Base-by-base conservation (phyloP, 1,284 basidiomycete species). In the Ganoderma leucocontextum region DNA sequence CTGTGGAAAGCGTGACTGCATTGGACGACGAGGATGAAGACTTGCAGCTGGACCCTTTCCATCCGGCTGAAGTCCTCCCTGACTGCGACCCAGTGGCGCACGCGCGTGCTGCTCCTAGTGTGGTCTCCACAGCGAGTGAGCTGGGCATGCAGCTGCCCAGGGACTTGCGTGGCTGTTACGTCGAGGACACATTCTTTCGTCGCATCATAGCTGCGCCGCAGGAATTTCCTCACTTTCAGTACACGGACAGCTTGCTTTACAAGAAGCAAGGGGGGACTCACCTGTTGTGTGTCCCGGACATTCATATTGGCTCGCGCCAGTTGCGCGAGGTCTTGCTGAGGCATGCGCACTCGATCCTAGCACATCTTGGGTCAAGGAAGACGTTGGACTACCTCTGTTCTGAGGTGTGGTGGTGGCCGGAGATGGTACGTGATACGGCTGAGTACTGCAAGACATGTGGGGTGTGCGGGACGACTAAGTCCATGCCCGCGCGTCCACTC, bases 361-460 rank as follows among this genome's bases (percentile, higher is more conserved):
- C 76, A 1, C 77, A 78, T 59, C 66, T 78, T 4, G 75, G 77
- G 1, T 29, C 67, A 6, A 38, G 60, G 12, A 78, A 76, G 55
- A 78, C 77, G 1, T 36, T 72, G 2, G 38, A 42, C n/a, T 77
- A 76, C 60, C 62, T 78, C 33, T 61, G 68, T 10, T 70, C 74
- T 49, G 63, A 77, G 29, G 73, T 78, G 7, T 78, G 77, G 77
- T 78, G 77, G 77, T 78, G 77, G 77, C 74, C 75, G 60, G 57
- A 64, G 3, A 73, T 78, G 64, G 64, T 66, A 0, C 33, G 36
- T 4, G 75, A 78, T 59, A 64, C 75, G 2, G 47, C 65, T 4
- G 63, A 57, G 4, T 79, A 63, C 42, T 78, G 77, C 57, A 60
- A 71, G 7, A 62, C 72, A 1, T 79, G 78, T 55, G n/a, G 22